A percentile compares a stretch with the other conserved stretches of the same genome.
Conservation (phyloP, 257 asterid species). For the Eucommia ulmoides region DNA sequence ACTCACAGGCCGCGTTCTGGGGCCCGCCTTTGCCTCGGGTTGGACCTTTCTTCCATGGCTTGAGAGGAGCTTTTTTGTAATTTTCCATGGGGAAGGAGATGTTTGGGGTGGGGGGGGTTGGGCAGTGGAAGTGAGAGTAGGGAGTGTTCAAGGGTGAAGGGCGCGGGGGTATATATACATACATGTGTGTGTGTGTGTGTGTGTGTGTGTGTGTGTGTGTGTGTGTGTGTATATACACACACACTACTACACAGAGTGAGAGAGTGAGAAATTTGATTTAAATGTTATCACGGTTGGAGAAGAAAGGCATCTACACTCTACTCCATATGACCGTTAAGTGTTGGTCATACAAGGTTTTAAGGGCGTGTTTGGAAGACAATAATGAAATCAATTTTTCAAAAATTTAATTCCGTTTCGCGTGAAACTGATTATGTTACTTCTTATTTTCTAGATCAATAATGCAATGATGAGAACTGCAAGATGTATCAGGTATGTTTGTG, state of each 20-base stretch:
- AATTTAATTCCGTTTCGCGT: neutral
- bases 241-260: neutral
- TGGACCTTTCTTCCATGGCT: slow-evolving; percentile 99
- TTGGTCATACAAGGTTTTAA: neutral
- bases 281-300: slow-evolving; percentile 69
- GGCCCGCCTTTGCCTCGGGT: slow-evolving; percentile 97
- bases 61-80: slow-evolving; percentile 52
- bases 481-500: neutral
- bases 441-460: neutral
- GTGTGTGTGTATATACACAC: neutral
- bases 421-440: neutral
- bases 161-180: slow-evolving; percentile 48
- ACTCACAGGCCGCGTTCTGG: slow-evolving; percentile 77
- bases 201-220: neutral
- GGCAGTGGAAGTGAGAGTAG: slow-evolving; percentile 4
- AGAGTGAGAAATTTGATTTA: slow-evolving; percentile 13
- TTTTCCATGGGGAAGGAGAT: slow-evolving; percentile 38
- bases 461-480: too few species aligned
- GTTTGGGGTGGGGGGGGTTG: neutral
- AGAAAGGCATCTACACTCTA: slow-evolving; percentile 19
- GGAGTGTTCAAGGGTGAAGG: slow-evolving; percentile 22
- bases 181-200: neutral
- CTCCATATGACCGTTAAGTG: slow-evolving; percentile 56
- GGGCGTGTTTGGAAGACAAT: neutral
- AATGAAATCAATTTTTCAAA: too few species aligned